Percentiles rank a stretch among this genome's conserved stretches.
phyloP scores from a whole-genome alignment of 805 yeast genomes.

The Saccharomycopsis synnaedendra region DNA sequence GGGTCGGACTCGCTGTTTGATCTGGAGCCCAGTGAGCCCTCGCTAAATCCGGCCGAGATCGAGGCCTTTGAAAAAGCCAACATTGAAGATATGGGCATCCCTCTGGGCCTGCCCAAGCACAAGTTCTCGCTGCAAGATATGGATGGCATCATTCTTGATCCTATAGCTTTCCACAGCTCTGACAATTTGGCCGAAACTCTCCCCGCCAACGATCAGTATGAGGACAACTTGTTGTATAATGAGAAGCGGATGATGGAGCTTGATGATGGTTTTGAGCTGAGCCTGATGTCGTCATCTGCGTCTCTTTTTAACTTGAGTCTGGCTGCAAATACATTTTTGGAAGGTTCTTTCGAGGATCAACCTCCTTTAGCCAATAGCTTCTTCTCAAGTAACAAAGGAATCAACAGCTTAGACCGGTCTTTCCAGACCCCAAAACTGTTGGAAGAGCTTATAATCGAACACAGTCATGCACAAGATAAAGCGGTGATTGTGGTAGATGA shows the following conservation, averaged over 20 bases:
- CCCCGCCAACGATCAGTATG: slow-evolving; percentile 10
- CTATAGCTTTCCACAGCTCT: slow-evolving; percentile 11
- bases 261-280: slow-evolving; percentile 2
- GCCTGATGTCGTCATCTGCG: not conserved
- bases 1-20: not conserved
- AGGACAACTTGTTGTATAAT: slow-evolving; percentile 8
- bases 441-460: slow-evolving; percentile 1
- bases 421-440: not conserved
- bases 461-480: slow-evolving; percentile 10
- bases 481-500: slow-evolving; percentile 10
- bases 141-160: slow-evolving; percentile 10
- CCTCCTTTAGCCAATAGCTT: slow-evolving; percentile 1
- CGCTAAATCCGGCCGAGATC: slow-evolving; percentile 19
- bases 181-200: slow-evolving; percentile 10
- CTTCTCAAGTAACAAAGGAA: slow-evolving; percentile 10
- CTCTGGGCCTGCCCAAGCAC: slow-evolving; percentile 16
- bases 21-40: no score
- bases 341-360: slow-evolving; percentile 3
- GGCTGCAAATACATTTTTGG: slow-evolving; percentile 5
- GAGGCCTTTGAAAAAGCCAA: slow-evolving; percentile 25
- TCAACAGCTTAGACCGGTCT: slow-evolving; percentile 9
- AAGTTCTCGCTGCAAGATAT: slow-evolving; percentile 9
- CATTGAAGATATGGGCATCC: slow-evolving; percentile 23
- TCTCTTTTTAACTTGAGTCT: slow-evolving; percentile 4
- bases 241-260: not conserved